These are phyloP conservation scores for Xylaria flabelliformis DNA, from an alignment of 495 filamentous ascomycete genomes.

Conservation along the genomic window DNA sequence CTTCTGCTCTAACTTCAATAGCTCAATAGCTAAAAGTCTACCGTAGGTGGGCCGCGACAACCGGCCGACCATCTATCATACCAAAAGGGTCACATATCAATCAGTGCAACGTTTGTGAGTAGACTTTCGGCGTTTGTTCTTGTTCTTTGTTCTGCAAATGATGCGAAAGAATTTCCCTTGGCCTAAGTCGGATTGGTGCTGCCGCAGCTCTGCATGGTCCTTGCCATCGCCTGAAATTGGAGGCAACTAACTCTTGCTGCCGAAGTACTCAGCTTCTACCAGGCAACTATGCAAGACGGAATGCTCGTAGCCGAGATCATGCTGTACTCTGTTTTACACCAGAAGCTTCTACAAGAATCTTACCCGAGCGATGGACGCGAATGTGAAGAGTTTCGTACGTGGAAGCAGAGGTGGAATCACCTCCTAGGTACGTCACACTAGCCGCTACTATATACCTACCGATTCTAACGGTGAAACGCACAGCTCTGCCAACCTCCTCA, in stretches of 20 bases:
- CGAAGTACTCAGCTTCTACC: slow-evolving; percentile 39
- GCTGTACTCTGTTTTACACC: slow-evolving; percentile 37
- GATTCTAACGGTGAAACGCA: slow-evolving; percentile 16
- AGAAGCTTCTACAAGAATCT: slow-evolving; percentile 37
- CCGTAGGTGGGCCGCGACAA: slow-evolving; percentile 39
- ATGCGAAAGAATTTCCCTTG: not conserved
- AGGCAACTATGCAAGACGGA: slow-evolving; percentile 42
- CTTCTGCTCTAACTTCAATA: not conserved
- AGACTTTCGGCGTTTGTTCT: not conserved
- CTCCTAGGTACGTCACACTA: slow-evolving; percentile 28
- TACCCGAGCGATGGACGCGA: slow-evolving; percentile 39
- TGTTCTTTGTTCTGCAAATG: not conserved
- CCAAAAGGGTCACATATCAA: slow-evolving; percentile 35
- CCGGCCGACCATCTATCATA: slow-evolving; percentile 40
- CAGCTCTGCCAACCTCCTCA: slow-evolving; percentile 37
- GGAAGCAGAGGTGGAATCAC: slow-evolving; percentile 43
- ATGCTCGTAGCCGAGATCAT: slow-evolving; percentile 43
- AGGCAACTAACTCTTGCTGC: not conserved
- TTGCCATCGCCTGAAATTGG: too few species aligned
- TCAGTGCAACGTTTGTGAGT: slow-evolving; percentile 37
- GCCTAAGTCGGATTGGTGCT: not conserved
- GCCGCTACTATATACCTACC: not conserved
- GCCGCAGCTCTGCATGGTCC: not conserved
- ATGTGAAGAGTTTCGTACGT: slow-evolving; percentile 40
- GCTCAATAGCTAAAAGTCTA: not conserved